phyloP scores from a whole-genome alignment of 495 filamentous ascomycete genomes.

The Penicillium alfredii region DNA sequence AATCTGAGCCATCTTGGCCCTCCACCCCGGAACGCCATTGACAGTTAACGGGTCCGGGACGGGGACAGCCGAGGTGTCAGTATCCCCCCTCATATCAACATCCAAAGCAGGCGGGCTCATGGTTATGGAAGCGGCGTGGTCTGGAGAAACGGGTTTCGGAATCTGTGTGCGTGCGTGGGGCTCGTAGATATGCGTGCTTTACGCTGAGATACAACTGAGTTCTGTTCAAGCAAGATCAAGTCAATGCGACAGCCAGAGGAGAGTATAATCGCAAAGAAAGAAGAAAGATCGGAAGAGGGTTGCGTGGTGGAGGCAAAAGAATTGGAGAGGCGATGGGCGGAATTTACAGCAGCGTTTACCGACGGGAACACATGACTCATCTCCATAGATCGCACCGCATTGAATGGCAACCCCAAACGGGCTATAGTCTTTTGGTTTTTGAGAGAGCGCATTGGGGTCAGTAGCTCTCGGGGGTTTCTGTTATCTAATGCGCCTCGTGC shows the following conservation, averaged over 20 bases:
- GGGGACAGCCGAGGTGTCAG: conserved; percentile 32
- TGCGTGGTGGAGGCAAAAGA: conserved; percentile 10
- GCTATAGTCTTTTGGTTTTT: conserved; percentile 6
- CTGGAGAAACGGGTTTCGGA: background rate
- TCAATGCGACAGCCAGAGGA: too few species aligned
- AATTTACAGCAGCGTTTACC: conserved; percentile 17
- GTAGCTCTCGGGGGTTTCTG: conserved; percentile 13
- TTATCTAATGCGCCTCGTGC: conserved; percentile 29
- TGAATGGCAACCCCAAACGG: background rate
- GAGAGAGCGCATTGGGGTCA: too few species aligned
- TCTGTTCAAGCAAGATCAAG: too few species aligned
- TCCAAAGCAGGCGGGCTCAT: conserved; percentile 43
- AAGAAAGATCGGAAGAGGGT: background rate
- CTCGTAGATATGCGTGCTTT: too few species aligned
- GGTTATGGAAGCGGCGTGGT: conserved; percentile 2
- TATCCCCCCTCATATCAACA: conserved; percentile 30
- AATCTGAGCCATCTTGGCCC: conserved; percentile 61
- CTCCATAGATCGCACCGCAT: too few species aligned
- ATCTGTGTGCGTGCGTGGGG: background rate
- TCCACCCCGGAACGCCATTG: conserved; percentile 59
- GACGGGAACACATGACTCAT: conserved; percentile 21
- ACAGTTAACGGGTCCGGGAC: conserved; percentile 62
- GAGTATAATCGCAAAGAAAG: too few species aligned
- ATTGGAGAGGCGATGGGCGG: conserved; percentile 7
- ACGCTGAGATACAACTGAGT: too few species aligned